Evolutionary conservation across 371 early-diverging fungal species (phyloP).

Genomic region (Rhizopus delemar): DNA sequence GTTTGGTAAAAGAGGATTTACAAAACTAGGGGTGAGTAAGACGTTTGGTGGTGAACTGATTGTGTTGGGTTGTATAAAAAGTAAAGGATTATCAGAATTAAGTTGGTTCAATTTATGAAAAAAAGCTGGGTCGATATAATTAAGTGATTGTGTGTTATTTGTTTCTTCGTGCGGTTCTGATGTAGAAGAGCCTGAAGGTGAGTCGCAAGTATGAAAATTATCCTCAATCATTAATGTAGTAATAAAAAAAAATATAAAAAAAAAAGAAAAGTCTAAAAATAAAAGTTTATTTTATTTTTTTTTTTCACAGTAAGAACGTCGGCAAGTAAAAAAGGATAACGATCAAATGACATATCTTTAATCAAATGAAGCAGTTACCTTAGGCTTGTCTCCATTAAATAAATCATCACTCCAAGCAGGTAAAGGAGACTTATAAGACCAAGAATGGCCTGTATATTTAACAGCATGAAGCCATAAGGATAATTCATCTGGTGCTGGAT

Average conservation of each 20-base stretch:
- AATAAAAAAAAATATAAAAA: constrained; percentile 9
- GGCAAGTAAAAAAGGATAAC: no score
- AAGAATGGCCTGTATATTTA: constrained; percentile 68
- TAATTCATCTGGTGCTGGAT: constrained; percentile 71
- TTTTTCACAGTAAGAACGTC: no score
- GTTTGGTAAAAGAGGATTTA: constrained; percentile 23
- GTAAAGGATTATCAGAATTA: constrained; percentile 38
- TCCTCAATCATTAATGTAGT: constrained; percentile 8
- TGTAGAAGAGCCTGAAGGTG: constrained; percentile 36
- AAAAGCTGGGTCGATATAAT: constrained; percentile 42
- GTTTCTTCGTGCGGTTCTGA: constrained; percentile 34
- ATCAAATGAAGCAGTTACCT: no score
- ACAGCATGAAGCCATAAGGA: constrained; percentile 86
- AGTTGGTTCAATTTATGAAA: constrained; percentile 45
- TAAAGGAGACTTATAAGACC: constrained; percentile 74
- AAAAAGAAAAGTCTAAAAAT: neutral
- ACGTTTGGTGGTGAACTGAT: neutral
- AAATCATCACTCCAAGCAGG: constrained; percentile 76
- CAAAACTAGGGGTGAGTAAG: neutral
- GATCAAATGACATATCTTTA: no score
- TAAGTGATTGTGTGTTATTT: constrained; percentile 19
- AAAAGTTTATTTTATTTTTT: neutral
- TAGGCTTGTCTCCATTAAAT: neutral
- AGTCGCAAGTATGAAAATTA: constrained; percentile 26
- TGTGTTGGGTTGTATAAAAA: constrained; percentile 31